Evolutionary conservation across 305 asterid genomes (phyloP), one percentile per base, ranked within the genome.

Genomic region (Fraxinus dipetala): DNA sequence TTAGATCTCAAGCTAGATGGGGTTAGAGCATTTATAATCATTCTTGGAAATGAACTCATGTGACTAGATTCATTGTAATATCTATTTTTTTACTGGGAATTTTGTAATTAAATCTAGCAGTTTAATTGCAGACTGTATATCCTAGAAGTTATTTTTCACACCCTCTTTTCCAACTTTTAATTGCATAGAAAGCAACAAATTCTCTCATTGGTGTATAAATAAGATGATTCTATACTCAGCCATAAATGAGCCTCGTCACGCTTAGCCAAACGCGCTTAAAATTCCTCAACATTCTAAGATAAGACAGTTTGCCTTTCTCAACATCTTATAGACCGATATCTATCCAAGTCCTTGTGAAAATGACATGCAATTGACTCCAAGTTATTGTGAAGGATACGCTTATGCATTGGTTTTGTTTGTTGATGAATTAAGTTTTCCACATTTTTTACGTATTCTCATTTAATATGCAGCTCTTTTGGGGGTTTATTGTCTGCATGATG

Each of bases 401-500:
- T 34, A 24, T 78, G 72, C 22, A 67, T 76, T 16, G 9, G 72
- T 59, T 54, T 69, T 74, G 28, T 18, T 38, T 36, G 65, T 56
- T 18, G 61, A 38, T 28, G 32, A 38, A 22, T 72, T 36, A 30
- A 78, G 59, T 18, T 1, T 10, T 81, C 48, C 48, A 72, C 81
- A 78, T 40, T 40, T 40, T 40, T 40, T 40, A 40, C 51, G 14
- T 9, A 40, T 40, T 40, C 16, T 40, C 14, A 13, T 88, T 22
- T 76, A 32, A 7, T 38, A 43, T 86, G 89, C 95, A 96, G 99
- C 97, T 96, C 72, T 93, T 94, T 85, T 83, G 93, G 87, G 98
- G 99, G 59, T 91, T 94, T 72, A 82, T 91, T 61, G 83, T 94
- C 82, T 96, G 98, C 95, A 93, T 93, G 94, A 91, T 96, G 98